Conservation (phyloP, 2,329 filamentous ascomycete species). For the Penicillium sp. region DNA sequence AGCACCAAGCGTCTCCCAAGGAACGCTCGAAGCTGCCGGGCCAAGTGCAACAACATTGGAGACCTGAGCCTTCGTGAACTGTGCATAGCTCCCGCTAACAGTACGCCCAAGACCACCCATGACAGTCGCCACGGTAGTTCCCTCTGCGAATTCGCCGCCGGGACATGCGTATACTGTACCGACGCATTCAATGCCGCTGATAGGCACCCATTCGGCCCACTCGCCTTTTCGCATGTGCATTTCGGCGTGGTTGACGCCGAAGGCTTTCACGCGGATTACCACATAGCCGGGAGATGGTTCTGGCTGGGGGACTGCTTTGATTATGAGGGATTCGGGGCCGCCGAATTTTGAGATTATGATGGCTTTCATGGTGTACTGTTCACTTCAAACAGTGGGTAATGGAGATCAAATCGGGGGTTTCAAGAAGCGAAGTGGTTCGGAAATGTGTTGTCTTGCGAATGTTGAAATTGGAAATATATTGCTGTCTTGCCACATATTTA, state of each 20-base stretch:
- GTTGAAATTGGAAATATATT: neutral
- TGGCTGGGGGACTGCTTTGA: conserved; percentile 2
- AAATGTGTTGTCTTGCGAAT: no score
- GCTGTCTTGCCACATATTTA: neutral
- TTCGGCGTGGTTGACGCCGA: conserved; percentile 55
- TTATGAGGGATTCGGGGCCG: conserved; percentile 11
- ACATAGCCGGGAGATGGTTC: neutral
- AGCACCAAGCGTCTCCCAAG: conserved; percentile 50
- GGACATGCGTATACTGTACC: conserved; percentile 49
- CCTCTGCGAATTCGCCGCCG: conserved; percentile 40
- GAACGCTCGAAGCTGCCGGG: conserved; percentile 29
- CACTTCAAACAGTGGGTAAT: neutral
- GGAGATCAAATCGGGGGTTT: neutral
- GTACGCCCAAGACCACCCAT: conserved; percentile 55
- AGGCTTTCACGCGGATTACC: conserved; percentile 42
- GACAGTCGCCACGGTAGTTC: conserved; percentile 44
- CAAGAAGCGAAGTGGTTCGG: neutral
- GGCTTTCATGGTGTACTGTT: conserved; percentile 2
- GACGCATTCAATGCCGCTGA: conserved; percentile 52
- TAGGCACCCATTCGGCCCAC: conserved; percentile 36
- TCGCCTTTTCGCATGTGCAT: conserved; percentile 55
- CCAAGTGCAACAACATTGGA: conserved; percentile 42
- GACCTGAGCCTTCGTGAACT: conserved; percentile 44
- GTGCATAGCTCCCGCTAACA: conserved; percentile 48
- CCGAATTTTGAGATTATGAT: conserved; percentile 19